These are phyloP conservation scores for Penicillium sp. DNA, from an alignment of 2,329 filamentous ascomycete genomes.

Conservation along the genomic window DNA sequence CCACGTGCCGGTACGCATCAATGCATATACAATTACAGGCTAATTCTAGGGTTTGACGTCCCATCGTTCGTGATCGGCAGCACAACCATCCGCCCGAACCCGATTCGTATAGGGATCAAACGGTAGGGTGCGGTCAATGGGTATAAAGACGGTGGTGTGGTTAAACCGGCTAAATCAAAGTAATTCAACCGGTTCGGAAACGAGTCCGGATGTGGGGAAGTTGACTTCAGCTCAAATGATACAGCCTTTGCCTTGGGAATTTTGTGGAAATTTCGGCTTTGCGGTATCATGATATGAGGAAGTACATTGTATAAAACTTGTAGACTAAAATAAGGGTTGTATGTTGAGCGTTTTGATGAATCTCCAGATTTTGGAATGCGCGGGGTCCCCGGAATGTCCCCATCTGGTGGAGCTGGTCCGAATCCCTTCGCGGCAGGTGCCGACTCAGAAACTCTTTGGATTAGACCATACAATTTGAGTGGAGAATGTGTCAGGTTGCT, in stretches of 20 bases:
- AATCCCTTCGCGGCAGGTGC: not conserved
- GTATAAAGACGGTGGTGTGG: not conserved
- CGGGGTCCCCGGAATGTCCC: slow-evolving; percentile 7
- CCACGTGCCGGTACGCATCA: not conserved
- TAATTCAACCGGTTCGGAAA: not conserved
- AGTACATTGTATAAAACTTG: not conserved
- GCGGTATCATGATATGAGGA: no score
- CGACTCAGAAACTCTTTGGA: not conserved
- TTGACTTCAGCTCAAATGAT: not conserved
- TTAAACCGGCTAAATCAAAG: slow-evolving; percentile 1
- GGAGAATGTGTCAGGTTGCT: not conserved
- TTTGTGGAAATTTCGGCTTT: not conserved
- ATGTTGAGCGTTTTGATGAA: not conserved
- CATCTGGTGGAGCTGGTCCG: not conserved
- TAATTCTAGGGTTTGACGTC: not conserved
- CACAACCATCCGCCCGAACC: not conserved
- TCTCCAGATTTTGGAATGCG: not conserved
- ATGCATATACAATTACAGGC: not conserved
- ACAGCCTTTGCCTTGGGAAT: not conserved
- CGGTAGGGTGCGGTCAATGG: not conserved
- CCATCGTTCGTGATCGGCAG: not conserved
- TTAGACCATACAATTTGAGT: not conserved
- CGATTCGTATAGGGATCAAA: not conserved
- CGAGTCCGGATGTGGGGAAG: not conserved
- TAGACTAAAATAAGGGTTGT: not conserved